phyloP scores from a whole-genome alignment of 2,329 filamentous ascomycete genomes.

The Lachnellula subtilissima region DNA sequence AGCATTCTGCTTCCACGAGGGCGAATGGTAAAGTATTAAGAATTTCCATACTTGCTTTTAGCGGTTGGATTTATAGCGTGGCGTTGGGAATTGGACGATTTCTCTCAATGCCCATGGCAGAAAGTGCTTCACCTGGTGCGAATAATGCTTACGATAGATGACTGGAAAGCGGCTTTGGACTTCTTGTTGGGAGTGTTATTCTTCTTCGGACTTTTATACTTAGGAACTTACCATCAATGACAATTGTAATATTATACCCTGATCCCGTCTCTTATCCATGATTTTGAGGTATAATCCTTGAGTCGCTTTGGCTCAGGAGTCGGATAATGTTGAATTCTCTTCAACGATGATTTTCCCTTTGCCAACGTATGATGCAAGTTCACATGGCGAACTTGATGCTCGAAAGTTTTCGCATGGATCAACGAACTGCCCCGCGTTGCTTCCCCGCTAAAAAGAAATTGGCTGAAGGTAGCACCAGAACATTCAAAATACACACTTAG shows the following conservation, averaged over 20 bases:
- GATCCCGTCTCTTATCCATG: no score
- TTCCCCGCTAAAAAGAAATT: neutral
- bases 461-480: neutral
- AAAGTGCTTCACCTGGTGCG: conserved; percentile 41
- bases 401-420: neutral
- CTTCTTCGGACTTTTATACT: conserved; percentile 6
- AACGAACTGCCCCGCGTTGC: neutral
- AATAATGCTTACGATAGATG: conserved; percentile 29
- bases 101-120: conserved; percentile 43
- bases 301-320: no score
- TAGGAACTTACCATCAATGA: conserved; percentile 9
- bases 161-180: conserved; percentile 12
- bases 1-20: conserved; percentile 22
- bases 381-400: neutral
- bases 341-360: no score
- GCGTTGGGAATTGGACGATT: conserved; percentile 45
- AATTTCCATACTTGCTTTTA: conserved; percentile 37
- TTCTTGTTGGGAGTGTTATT: conserved; percentile 8
- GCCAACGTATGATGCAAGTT: no score
- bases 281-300: no score
- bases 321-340: no score
- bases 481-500: no score
- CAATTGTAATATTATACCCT: conserved; percentile 4
- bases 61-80: conserved; percentile 46
- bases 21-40: conserved; percentile 31